phyloP scores from a whole-genome alignment of 306 rosid genomes.

The Echinosophora koreensis region DNA sequence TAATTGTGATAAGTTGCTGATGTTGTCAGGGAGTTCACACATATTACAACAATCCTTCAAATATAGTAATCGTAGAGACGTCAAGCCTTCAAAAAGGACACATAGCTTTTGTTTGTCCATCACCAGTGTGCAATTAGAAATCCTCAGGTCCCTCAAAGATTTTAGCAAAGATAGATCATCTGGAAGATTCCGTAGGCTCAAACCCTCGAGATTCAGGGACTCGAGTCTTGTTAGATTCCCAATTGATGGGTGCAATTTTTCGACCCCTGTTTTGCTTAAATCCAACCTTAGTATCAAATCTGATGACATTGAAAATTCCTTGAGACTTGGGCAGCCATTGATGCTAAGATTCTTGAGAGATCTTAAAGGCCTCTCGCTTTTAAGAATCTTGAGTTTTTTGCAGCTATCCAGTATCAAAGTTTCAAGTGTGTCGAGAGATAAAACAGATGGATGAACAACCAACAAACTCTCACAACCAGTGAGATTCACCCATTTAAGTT shows the following conservation, averaged over 20 bases:
- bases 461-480: background rate
- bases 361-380: background rate
- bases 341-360: background rate
- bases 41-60: background rate
- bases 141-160: background rate
- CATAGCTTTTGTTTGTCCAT: background rate
- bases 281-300: background rate
- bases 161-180: background rate
- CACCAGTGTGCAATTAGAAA: background rate
- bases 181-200: background rate
- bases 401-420: background rate
- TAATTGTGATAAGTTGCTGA: background rate
- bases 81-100: background rate
- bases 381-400: background rate
- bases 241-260: background rate
- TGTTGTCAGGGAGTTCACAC: background rate
- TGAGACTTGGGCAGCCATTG: background rate
- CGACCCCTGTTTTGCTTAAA: background rate
- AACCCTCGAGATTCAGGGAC: background rate
- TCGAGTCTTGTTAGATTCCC: background rate
- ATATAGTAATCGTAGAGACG: accelerated
- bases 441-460: conserved; percentile 1
- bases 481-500: conserved; percentile 6
- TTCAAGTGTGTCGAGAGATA: background rate
- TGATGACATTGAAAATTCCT: background rate